Evolutionary conservation across 495 filamentous ascomycete genomes (phyloP), one percentile per base, ranked within the genome.

Genomic region (Penicillium flavigenum): DNA sequence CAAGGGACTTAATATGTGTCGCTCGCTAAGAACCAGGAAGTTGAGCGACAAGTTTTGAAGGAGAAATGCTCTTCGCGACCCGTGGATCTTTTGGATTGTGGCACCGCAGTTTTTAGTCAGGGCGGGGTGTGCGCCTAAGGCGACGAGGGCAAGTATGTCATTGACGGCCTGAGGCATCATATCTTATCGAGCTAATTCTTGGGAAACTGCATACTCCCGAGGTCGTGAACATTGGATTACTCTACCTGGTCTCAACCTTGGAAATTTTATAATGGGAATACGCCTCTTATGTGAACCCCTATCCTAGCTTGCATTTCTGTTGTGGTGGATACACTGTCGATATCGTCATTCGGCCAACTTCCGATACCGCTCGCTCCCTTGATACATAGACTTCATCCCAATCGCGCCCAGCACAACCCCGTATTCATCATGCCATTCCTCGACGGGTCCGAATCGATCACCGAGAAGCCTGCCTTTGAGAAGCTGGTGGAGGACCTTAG

Each of bases 401-500:
- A 22, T 31, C n/a, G 7, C 26, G n/a, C 16, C 12, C 3, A 29
- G 8, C 24, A 54, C 24, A 59, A 12, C 44, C 1, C 1, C 62
- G 11, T 66, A 56, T 17, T 47, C 34, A 65, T 3, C 26, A 78
- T 78, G 75, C 73, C 75, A 16, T 76, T 68, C 44, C 63, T 76
- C 47, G 56, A 63, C 12, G 56, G 47, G 12, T 50, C 53, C 10
- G 49, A 54, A 4, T 58, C 60, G 2, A 46, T 58, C n/a, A 20
- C 56, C 22, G 51, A 64, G 16, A 47, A 11, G 20, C 32, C 34
- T 66, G 70, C 71, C 14, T 95, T 95, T 63, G 82, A 90, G n/a
- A 69, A 76, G 54, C 86, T 96, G 31, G 88, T 95, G 54, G 62
- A 81, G 50, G 84, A 87, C 38, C 83, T 96, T 56, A 89, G 84